Evolutionary conservation across 495 filamentous ascomycete genomes (phyloP).

Genomic region (Thermochaetoides thermophila): DNA sequence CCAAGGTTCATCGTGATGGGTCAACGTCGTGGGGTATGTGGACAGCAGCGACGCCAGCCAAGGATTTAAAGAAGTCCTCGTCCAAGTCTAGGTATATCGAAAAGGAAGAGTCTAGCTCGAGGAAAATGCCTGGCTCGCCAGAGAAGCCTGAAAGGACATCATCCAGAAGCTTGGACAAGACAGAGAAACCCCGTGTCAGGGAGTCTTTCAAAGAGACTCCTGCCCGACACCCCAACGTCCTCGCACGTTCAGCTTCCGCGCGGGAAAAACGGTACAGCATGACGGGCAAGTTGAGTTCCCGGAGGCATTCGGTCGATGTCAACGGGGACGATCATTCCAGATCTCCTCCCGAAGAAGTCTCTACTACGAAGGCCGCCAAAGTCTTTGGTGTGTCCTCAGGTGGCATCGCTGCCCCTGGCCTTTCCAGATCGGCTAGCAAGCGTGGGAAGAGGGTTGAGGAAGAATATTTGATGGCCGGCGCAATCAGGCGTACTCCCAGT

Average conservation of each 20-base stretch:
- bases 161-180: constrained; percentile 30
- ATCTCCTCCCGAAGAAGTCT: constrained; percentile 36
- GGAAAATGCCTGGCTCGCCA: constrained; percentile 19
- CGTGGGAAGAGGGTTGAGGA: constrained; percentile 23
- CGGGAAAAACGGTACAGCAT: constrained; percentile 30
- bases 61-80: constrained; percentile 25
- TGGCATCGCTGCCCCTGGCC: constrained; percentile 3
- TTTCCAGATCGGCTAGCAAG: constrained; percentile 21
- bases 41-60: constrained; percentile 22
- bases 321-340: constrained; percentile 26
- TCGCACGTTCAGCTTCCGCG: constrained; percentile 36
- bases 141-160: constrained; percentile 21
- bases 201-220: constrained; percentile 15
- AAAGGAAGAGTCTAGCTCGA: constrained; percentile 10
- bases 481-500: constrained; percentile 24
- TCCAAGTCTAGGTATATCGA: constrained; percentile 23
- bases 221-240: constrained; percentile 31
- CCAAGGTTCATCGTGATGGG: constrained; percentile 30
- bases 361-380: constrained; percentile 39
- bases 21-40: constrained; percentile 31
- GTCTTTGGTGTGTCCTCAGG: constrained; percentile 29
- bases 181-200: constrained; percentile 22
- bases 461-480: constrained; percentile 33
- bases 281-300: constrained; percentile 28
- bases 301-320: constrained; percentile 34